These are phyloP conservation scores for Scheffersomyces parashehatae DNA, from an alignment of 1,139 yeast genomes.

Conservation along the genomic window DNA sequence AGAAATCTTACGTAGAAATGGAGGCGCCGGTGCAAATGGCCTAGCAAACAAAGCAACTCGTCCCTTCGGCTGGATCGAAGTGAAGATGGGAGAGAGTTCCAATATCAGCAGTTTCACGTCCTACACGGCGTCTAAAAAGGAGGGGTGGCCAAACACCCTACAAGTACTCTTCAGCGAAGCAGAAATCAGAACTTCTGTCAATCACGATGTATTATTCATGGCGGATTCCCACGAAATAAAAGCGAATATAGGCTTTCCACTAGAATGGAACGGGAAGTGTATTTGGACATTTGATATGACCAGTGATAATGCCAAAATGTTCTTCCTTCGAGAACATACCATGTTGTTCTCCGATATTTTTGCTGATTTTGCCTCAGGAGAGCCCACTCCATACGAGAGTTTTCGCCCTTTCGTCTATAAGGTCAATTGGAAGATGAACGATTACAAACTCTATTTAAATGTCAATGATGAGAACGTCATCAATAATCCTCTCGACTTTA, in stretches of 20 bases:
- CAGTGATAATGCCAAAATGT: conserved; percentile 57
- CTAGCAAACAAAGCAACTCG: conserved; percentile 37
- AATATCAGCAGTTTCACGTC: conserved; percentile 49
- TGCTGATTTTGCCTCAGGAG: conserved; percentile 76
- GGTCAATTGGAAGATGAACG: conserved; percentile 57
- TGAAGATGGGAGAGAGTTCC: conserved; percentile 60
- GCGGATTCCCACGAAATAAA: conserved; percentile 60
- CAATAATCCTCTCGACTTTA: conserved; percentile 82
- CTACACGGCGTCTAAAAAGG: conserved; percentile 47
- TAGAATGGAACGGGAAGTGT: conserved; percentile 79
- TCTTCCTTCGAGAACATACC: conserved; percentile 81
- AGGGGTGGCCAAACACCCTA: conserved; percentile 62
- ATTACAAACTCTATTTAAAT: conserved; percentile 67
- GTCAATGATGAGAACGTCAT: conserved; percentile 87
- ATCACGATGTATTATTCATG: conserved; percentile 74
- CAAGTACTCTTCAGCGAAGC: conserved; percentile 52
- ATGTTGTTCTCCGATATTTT: conserved; percentile 71
- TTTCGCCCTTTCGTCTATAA: conserved; percentile 71
- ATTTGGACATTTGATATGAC: conserved; percentile 62
- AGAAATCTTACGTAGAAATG: conserved; percentile 18
- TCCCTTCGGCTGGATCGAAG: conserved; percentile 91
- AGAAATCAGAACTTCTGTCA: conserved; percentile 80
- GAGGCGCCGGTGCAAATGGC: neutral
- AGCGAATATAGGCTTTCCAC: conserved; percentile 67
- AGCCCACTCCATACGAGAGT: conserved; percentile 68